Conservation (phyloP, 306 rosid genomes). For the Pueraria montana region DNA sequence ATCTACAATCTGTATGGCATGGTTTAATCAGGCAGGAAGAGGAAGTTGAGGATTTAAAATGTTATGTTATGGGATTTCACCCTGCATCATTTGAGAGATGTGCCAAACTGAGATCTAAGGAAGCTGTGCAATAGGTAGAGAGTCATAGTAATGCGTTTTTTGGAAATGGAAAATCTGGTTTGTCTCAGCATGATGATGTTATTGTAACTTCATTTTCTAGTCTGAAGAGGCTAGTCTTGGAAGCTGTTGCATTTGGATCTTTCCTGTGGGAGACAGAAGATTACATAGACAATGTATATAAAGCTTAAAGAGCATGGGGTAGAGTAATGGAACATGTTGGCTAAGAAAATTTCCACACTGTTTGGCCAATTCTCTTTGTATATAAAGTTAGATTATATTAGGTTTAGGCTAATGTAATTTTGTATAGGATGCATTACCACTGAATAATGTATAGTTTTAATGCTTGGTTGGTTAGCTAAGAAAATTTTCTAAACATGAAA, state of each 20-base stretch:
- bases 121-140: conserved; percentile 64
- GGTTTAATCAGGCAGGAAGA: conserved; percentile 50
- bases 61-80: conserved; percentile 63
- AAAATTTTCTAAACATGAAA: no score
- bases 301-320: conserved; percentile 66
- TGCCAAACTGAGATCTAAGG: conserved; percentile 73
- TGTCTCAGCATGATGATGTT: conserved; percentile 60
- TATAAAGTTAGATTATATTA: conserved; percentile 41
- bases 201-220: conserved; percentile 79
- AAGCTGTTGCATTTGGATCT: conserved; percentile 87
- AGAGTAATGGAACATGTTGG: conserved; percentile 23
- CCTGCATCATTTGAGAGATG: conserved; percentile 66
- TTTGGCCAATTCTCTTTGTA: conserved; percentile 49
- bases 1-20: conserved; percentile 43
- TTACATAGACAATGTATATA: conserved; percentile 64
- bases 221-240: conserved; percentile 79
- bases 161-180: conserved; percentile 57
- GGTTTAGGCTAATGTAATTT: neutral
- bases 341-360: neutral
- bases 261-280: conserved; percentile 90
- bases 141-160: conserved; percentile 70
- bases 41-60: conserved; percentile 53
- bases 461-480: conserved; percentile 9
- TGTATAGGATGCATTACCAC: conserved; percentile 12
- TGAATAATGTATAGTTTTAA: conserved; percentile 12